Conservation (phyloP, 2,329 filamentous ascomycete species). For the Hymenoscyphus infarciens region DNA sequence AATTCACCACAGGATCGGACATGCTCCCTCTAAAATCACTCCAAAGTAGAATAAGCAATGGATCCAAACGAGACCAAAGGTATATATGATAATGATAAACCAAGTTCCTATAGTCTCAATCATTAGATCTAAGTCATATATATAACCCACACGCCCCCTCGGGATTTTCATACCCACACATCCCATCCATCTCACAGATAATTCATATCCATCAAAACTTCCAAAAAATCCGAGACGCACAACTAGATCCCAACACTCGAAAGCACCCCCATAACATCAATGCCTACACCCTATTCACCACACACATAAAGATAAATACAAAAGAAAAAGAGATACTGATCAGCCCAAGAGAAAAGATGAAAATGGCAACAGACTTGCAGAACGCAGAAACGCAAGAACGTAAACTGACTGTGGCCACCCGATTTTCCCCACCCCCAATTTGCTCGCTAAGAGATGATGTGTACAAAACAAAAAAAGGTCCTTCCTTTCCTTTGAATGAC, state of each 20-base stretch:
- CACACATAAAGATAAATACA: not conserved
- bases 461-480: not conserved
- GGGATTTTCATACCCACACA: not conserved
- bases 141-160: not conserved
- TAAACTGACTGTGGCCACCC: not conserved
- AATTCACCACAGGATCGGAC: too few species aligned
- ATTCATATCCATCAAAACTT: not conserved
- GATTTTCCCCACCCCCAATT: conserved; percentile 1
- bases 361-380: not conserved
- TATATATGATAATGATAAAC: not conserved
- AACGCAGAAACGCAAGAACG: not conserved
- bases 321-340: not conserved
- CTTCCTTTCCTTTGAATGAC: not conserved
- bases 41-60: too few species aligned
- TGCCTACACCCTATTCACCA: not conserved
- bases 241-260: not conserved
- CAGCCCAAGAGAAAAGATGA: not conserved
- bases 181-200: conserved; percentile 1
- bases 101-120: not conserved
- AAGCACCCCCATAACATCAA: not conserved
- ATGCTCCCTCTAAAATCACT: too few species aligned
- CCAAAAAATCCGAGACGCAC: not conserved
- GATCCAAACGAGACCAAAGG: too few species aligned
- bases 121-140: conserved; percentile 1
- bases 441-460: conserved; percentile 5